These are phyloP conservation scores for Didymosphaeria variabile DNA, from an alignment of 2,329 filamentous ascomycete genomes.

Conservation along the genomic window DNA sequence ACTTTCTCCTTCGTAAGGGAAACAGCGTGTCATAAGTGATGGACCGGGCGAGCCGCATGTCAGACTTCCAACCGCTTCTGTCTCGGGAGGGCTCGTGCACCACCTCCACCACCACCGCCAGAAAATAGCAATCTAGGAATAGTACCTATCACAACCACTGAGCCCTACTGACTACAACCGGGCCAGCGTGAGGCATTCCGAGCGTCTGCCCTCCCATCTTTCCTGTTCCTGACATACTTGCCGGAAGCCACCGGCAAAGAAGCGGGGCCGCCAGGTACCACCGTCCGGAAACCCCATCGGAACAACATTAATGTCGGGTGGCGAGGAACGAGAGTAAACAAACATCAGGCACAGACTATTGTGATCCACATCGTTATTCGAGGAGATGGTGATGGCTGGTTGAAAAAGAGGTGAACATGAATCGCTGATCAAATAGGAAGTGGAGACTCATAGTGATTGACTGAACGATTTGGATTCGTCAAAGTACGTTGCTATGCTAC, in stretches of 20 bases:
- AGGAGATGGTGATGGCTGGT: no score
- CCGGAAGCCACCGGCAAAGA: slow-evolving; percentile 5
- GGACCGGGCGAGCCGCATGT: no score
- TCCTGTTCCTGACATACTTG: slow-evolving; percentile 3
- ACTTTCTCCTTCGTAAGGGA: no score
- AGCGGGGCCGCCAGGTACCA: slow-evolving; percentile 7
- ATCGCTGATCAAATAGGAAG: neutral
- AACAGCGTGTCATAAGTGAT: no score
- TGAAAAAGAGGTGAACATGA: no score
- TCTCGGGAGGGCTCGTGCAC: no score
- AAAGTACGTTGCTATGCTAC: slow-evolving; percentile 2
- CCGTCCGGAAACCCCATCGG: neutral
- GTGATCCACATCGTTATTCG: neutral
- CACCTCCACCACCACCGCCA: no score
- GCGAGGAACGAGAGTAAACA: slow-evolving; percentile 1
- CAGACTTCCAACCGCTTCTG: no score
- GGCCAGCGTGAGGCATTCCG: no score
- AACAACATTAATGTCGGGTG: neutral
- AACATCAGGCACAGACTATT: neutral
- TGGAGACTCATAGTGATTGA: neutral
- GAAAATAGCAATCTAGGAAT: no score
- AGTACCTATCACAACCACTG: no score
- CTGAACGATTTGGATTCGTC: slow-evolving; percentile 1
- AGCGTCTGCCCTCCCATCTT: neutral
- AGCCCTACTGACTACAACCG: no score